Evolutionary conservation across 306 rosid genomes (phyloP), one percentile per base, ranked within the genome.

Genomic region (Casuarina glauca): DNA sequence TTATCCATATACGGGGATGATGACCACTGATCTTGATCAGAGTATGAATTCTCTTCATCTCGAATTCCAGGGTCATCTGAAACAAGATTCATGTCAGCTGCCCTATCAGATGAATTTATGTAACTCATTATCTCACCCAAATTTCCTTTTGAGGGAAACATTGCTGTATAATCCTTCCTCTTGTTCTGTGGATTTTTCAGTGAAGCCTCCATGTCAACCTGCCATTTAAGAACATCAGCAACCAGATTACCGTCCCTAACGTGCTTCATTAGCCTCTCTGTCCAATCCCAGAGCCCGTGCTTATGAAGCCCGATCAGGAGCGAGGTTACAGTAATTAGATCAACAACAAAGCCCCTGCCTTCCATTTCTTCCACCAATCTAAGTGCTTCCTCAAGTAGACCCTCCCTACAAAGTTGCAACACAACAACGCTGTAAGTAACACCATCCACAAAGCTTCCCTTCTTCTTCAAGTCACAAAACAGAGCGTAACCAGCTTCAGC

Each of bases 341-440:
- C 97, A 78, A 95, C 93, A 75, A 54, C 75, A 77, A 95, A 92
- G 48, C 97, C 95, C 74, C 97, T 79, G 75, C 72, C 82, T 91
- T 95, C 98, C 98, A 95, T 95, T 85, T 95, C 98, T 76, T 92
- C 97, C 72, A 91, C 92, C 90, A 86, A 82, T 61, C 63, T 58
- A 3, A 92, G 78, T 2, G 97, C 97, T 84, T 87, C 93, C 87
- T 88, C 92, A 35, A 95, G 83, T 75, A 80, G 79, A 60, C 91
- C 93, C 85, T 89, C 98, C 86, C 74, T 92, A 63, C 97, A 88
- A 78, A 89, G 92, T 20, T 89, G 97, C 82, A 86, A 73, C 72
- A 88, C 89, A 80, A 92, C 78, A 78, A 90, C 92, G 84, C 97
- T 94, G 79, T 88, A 95, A 17, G 91, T 91, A 70, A 95, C 80